Percentiles rank a stretch among this genome's conserved stretches.
Conservation (phyloP, 2,329 filamentous ascomycete species). For the Talaromyces albobiverticillius region DNA sequence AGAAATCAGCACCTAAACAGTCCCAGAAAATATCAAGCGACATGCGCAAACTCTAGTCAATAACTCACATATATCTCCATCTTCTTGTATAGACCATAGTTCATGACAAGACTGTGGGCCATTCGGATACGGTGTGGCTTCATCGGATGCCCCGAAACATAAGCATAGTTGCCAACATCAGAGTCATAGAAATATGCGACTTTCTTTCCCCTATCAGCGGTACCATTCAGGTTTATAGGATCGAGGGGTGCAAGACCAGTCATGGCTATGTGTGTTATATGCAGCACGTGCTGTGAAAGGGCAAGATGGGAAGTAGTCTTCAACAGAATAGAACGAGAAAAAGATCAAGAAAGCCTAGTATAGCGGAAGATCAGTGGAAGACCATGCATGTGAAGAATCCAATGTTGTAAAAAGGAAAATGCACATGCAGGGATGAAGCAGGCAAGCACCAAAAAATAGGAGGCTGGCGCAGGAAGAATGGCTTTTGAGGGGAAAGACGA, state of each 20-base stretch:
- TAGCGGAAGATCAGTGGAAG: not conserved
- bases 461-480: not conserved
- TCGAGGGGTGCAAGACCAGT: slow-evolving; percentile 39
- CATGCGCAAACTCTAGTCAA: not conserved
- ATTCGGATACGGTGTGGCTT: slow-evolving; percentile 67
- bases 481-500: slow-evolving; percentile 4
- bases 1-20: not conserved
- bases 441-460: not conserved
- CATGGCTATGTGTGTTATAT: slow-evolving; percentile 7
- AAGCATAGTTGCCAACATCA: slow-evolving; percentile 97
- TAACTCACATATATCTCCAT: slow-evolving; percentile 66
- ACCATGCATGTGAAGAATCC: not conserved
- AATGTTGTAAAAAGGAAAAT: not conserved
- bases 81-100: slow-evolving; percentile 70
- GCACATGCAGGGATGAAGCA: not conserved
- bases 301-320: not conserved
- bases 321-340: not conserved
- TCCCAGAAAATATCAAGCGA: not conserved
- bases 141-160: slow-evolving; percentile 72
- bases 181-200: slow-evolving; percentile 99
- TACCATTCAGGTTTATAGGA: slow-evolving; percentile 49
- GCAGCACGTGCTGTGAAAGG: not conserved
- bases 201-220: slow-evolving; percentile 64
- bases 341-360: not conserved
- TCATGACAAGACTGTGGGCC: slow-evolving; percentile 66